Percentiles rank a stretch among this genome's conserved stretches.
These are phyloP conservation scores for Aspergillus sclerotiicarbonarius DNA, from an alignment of 495 filamentous ascomycete species.

Conservation along the genomic window DNA sequence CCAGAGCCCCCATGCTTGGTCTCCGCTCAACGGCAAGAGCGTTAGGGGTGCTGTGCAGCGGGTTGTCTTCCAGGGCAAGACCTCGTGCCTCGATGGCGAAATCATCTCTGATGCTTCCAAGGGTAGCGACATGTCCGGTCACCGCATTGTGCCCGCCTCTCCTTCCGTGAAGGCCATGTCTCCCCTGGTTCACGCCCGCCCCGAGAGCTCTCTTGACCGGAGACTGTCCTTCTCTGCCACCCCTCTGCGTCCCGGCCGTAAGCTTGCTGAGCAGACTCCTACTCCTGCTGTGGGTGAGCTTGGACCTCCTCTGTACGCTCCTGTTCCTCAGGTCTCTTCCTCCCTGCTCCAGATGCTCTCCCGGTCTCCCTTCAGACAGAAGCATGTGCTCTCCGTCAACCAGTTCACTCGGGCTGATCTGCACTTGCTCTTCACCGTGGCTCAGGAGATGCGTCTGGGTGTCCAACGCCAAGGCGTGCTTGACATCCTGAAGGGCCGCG, in stretches of 20 bases:
- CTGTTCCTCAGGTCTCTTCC: slow-evolving; percentile 48
- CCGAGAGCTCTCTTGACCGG: slow-evolving; percentile 47
- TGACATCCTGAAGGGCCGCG: slow-evolving; percentile 77
- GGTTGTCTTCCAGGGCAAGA: slow-evolving; percentile 74
- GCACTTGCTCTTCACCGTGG: slow-evolving; percentile 91
- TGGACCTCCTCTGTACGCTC: slow-evolving; percentile 47
- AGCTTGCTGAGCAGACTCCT: slow-evolving; percentile 28
- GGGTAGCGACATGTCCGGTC: slow-evolving; percentile 76
- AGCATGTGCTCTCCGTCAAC: slow-evolving; percentile 84
- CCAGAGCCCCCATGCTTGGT: slow-evolving; percentile 59
- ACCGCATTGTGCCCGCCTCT: slow-evolving; percentile 57
- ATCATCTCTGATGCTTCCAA: slow-evolving; percentile 53
- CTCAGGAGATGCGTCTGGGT: slow-evolving; percentile 91
- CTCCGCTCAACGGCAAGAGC: slow-evolving; percentile 68
- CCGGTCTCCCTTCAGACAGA: slow-evolving; percentile 77
- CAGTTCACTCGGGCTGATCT: slow-evolving; percentile 84
- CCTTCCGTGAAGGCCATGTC: slow-evolving; percentile 53
- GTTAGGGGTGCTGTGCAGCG: slow-evolving; percentile 74
- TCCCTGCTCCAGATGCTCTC: slow-evolving; percentile 69
- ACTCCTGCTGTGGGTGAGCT: slow-evolving; percentile 48
- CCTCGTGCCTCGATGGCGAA: slow-evolving; percentile 73
- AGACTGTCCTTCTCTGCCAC: slow-evolving; percentile 45
- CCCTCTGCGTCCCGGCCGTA: slow-evolving; percentile 33
- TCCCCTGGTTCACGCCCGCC: slow-evolving; percentile 39
- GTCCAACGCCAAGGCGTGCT: slow-evolving; percentile 88